Conservation (phyloP, 208 protist genomes). For the Leishmania braziliensis region DNA sequence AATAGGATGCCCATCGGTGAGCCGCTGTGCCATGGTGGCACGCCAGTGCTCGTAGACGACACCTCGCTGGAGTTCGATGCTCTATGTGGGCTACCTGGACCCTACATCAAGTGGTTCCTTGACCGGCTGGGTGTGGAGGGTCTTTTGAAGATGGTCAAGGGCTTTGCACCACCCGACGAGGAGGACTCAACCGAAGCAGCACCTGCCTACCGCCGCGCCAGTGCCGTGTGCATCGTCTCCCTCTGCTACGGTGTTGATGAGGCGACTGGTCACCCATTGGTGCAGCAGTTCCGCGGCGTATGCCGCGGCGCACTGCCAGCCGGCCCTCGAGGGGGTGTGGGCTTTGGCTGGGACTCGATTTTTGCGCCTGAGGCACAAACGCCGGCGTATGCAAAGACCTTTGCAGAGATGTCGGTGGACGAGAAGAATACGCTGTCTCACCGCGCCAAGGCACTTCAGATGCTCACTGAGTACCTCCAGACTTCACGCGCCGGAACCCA, state of each 20-base stretch:
- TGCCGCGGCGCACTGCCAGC: slow-evolving; percentile 70
- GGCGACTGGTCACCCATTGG: slow-evolving; percentile 11
- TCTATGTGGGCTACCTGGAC: slow-evolving; percentile 95
- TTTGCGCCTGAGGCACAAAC: slow-evolving; percentile 88
- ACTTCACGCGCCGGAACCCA: not conserved
- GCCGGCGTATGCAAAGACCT: slow-evolving; percentile 71
- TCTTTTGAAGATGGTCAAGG: slow-evolving; percentile 92
- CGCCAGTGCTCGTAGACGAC: slow-evolving; percentile 95
- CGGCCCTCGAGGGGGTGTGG: slow-evolving; percentile 64
- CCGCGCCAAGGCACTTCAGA: slow-evolving; percentile 75
- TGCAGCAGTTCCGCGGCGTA: slow-evolving; percentile 75
- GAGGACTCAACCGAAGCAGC: slow-evolving; percentile 29
- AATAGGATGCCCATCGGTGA: slow-evolving; percentile 30
- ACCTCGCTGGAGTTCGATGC: slow-evolving; percentile 97
- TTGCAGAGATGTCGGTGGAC: slow-evolving; percentile 81
- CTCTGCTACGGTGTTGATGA: slow-evolving; percentile 34
- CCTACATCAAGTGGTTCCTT: slow-evolving; percentile 99
- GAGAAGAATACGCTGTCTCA: slow-evolving; percentile 97
- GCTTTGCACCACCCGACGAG: slow-evolving; percentile 51
- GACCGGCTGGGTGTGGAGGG: slow-evolving; percentile 89
- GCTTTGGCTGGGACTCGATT: slow-evolving; percentile 96
- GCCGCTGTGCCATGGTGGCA: slow-evolving; percentile 21
- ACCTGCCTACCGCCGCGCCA: slow-evolving; percentile 54
- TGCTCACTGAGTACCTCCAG: slow-evolving; percentile 41
- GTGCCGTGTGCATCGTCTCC: slow-evolving; percentile 79